These are phyloP conservation scores for Cladosporium sp. DNA, from an alignment of 2,329 filamentous ascomycete genomes.

Conservation along the genomic window DNA sequence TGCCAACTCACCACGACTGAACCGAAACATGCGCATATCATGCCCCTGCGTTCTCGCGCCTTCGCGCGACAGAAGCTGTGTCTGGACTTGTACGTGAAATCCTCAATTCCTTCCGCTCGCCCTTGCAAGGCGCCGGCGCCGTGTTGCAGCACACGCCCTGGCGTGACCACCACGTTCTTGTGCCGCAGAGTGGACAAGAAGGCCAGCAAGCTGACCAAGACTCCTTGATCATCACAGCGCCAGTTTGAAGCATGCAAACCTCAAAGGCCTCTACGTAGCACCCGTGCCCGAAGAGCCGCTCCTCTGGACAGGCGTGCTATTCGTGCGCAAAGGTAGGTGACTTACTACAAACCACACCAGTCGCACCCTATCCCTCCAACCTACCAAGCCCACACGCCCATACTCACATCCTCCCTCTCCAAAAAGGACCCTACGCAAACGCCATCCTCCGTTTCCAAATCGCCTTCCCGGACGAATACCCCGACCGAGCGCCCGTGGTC, in stretches of 20 bases:
- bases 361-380: neutral
- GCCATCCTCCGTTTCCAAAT: conserved; percentile 87
- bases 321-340: conserved; percentile 75
- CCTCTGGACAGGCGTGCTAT: conserved; percentile 86
- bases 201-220: neutral
- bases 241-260: conserved; percentile 57
- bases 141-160: too few relatives aligned
- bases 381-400: neutral
- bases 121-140: too few relatives aligned
- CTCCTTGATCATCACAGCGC: conserved; percentile 11
- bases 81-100: conserved; percentile 66
- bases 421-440: conserved; percentile 76
- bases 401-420: neutral
- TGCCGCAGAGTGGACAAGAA: too few relatives aligned
- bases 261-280: conserved; percentile 80
- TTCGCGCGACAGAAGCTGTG: conserved; percentile 72
- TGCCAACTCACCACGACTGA: too few relatives aligned
- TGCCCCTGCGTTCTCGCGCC: conserved; percentile 18
- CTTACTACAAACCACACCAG: neutral
- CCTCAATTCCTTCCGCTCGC: too few relatives aligned
- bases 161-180: too few relatives aligned
- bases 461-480: conserved; percentile 77
- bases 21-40: conserved; percentile 10
- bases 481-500: conserved; percentile 72
- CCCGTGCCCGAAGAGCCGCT: conserved; percentile 75